Base-by-base conservation (phyloP, 257 asterid genomes). In the Capsicum rhomboideum region DNA sequence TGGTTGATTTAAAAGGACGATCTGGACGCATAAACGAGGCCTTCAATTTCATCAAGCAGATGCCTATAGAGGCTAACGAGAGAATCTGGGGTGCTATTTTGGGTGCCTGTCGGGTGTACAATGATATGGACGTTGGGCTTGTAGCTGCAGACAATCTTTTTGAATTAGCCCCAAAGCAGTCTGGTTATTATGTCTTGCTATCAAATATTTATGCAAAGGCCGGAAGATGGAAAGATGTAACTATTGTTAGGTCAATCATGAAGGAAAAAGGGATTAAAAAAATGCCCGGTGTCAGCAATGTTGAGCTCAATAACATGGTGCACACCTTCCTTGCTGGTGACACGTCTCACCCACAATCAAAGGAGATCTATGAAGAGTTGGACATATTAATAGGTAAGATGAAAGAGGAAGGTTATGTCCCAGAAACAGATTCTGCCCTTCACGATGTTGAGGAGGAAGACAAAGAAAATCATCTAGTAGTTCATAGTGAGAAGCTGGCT, bases 371-470 rank as follows among this genome's bases (percentile, higher is more conserved):
- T 49, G 91, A 86, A 80, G 97, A 92, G 88, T 85, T 94, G 28
- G 97, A 93, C 77, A 59, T 85, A 17, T 89, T 96, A 79, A 71
- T 96, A 13, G 97, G 92, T 72, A 94, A 94, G 85, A 93, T 93
- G 91, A 93, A 91, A 87, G 95, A 91, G 84, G 88, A 87, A 1
- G 98, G 99, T n/a, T 94, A 93, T 85, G 86, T 92, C 74, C 98
- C 98, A 5, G 94, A 88, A 85, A 94, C 91, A 0, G 94, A 92
- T 28, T 85, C 86, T 34, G 94, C 99, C 8, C 88, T 96, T 85
- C 98, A 94, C 26, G 98, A 94, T 21, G 93, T 94, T 82, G 99
- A 94, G 94, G 98, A 92, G 89, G 99, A 96, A 85, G 99, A 94
- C 77, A 96, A 94, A 53, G 98, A 94, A 82, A 92, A 94, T 82